Evolutionary conservation across 208 protist genomes (phyloP), one percentile per base, ranked within the genome.

Genomic region (Acanthamoeba sp.): DNA sequence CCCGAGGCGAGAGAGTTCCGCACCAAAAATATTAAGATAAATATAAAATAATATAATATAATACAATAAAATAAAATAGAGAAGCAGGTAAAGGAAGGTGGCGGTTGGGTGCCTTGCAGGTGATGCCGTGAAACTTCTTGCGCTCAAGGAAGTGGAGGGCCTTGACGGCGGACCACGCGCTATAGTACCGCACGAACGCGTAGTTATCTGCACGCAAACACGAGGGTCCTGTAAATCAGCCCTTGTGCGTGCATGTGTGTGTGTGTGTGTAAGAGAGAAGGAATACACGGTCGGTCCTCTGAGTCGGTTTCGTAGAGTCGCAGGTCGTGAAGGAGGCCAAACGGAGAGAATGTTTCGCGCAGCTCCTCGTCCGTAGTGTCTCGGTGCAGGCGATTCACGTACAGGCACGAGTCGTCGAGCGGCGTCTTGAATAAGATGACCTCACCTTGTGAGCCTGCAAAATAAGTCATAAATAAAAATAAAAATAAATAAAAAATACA

Each of bases 101-200:
- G 36, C 24, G 4, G 40, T 34, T 34, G 42, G 7, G 24, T 69
- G 22, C 82, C 82, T 66, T 90, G 82, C 82, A 90, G 7, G 52
- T 34, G 24, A 27, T n/a, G 59, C 85, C 85, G 42, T 91, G 85
- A 45, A 91, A 91, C 36, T 40, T 34, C 2, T 7, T 38, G 1
- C 59, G 57, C 18, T 91, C 38, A 36, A 91, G 57, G 38, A 29
- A 45, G 34, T 91, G 85, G 24, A 73, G 50, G 3, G 85, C 85
- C 20, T 64, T 91, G 57, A 91, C 16, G 3, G 85, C 85, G 6
- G 85, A 91, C 50, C 50, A 91, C 38, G 52, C 34, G 57, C 57
- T 73, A n/a, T 91, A 91, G 85, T 73, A 91, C 38, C 85, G 50
- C 59, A 91, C 85, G 38, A 91, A 91, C 12, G 85, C 85, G n/a